Evolutionary conservation across 2,329 filamentous ascomycete species (phyloP).

Genomic region (Diaporthe nobilis): DNA sequence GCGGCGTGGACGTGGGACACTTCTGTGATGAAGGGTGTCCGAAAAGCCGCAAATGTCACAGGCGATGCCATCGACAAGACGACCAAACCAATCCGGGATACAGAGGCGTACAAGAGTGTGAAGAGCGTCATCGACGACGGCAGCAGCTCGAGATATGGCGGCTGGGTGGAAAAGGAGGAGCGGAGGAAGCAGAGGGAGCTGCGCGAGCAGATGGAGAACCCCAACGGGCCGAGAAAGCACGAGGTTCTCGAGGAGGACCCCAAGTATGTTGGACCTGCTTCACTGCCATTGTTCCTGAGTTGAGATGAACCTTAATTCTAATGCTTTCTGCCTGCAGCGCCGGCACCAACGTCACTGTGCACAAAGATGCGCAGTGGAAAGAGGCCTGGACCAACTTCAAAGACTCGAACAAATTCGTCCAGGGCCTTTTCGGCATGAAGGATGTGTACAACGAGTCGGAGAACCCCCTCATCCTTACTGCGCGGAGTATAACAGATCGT

Average conservation of each 20-base stretch:
- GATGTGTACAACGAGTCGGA: slow-evolving; percentile 95
- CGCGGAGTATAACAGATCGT: slow-evolving; percentile 92
- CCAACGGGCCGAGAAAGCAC: slow-evolving; percentile 59
- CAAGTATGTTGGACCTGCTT: slow-evolving; percentile 72
- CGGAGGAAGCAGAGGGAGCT: slow-evolving; percentile 83
- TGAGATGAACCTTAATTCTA: slow-evolving; percentile 49
- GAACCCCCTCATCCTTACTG: slow-evolving; percentile 93
- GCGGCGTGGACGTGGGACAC: slow-evolving; percentile 99
- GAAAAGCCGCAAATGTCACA: slow-evolving; percentile 87
- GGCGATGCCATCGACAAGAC: slow-evolving; percentile 91
- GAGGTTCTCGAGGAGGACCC: slow-evolving; percentile 86
- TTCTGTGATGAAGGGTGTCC: slow-evolving; percentile 88
- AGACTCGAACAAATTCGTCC: slow-evolving; percentile 89
- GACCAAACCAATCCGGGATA: slow-evolving; percentile 94
- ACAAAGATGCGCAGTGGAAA: slow-evolving; percentile 98
- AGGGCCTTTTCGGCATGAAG: slow-evolving; percentile 89
- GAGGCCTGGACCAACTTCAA: slow-evolving; percentile 98
- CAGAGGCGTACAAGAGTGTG: slow-evolving; percentile 93
- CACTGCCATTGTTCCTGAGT: slow-evolving; percentile 40
- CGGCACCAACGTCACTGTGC: slow-evolving; percentile 92
- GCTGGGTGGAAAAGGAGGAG: slow-evolving; percentile 98
- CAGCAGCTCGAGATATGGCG: slow-evolving; percentile 94
- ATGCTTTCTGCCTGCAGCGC: slow-evolving; percentile 69
- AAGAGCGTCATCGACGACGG: slow-evolving; percentile 98
- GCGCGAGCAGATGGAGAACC: slow-evolving; percentile 72